These are phyloP conservation scores for Escovopsis sp. DNA, from an alignment of 2,329 filamentous ascomycete species.

Conservation along the genomic window DNA sequence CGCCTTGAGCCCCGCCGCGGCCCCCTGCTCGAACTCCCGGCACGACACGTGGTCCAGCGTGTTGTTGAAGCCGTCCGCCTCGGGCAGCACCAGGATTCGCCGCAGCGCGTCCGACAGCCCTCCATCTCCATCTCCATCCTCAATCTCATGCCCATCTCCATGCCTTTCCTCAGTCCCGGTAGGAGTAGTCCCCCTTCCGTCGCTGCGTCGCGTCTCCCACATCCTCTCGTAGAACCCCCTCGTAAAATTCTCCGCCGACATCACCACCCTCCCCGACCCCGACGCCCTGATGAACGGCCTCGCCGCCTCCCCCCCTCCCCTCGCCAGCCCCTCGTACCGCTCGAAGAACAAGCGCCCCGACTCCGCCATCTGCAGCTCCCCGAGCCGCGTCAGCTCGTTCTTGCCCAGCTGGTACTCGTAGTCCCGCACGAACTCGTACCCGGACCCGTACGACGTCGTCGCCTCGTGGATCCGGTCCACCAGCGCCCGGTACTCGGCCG, in stretches of 20 bases:
- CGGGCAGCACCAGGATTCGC: constrained; percentile 52
- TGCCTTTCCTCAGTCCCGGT: too few relatives aligned
- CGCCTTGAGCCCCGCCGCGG: constrained; percentile 29
- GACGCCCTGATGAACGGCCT: constrained; percentile 57
- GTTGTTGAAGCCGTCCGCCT: constrained; percentile 56
- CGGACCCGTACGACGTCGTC: constrained; percentile 40
- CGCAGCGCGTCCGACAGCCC: constrained; percentile 30
- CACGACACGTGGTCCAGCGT: constrained; percentile 65
- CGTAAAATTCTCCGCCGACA: constrained; percentile 62
- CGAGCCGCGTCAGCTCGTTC: constrained; percentile 53
- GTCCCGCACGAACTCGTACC: constrained; percentile 53
- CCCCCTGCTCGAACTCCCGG: constrained; percentile 49
- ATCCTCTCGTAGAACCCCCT: constrained; percentile 42
- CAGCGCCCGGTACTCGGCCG: constrained; percentile 43
- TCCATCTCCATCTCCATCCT: constrained; percentile 5
- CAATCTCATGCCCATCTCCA: too few relatives aligned
- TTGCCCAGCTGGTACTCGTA: constrained; percentile 58
- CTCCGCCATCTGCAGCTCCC: constrained; percentile 52
- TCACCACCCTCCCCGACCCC: constrained; percentile 53
- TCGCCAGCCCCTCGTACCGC: constrained; percentile 51
- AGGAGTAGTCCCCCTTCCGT: too few relatives aligned
- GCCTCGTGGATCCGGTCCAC: constrained; percentile 48
- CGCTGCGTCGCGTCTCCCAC: too few relatives aligned
- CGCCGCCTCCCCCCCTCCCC: constrained; percentile 20
- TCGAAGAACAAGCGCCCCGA: constrained; percentile 63